phyloP scores from a whole-genome alignment of 495 filamentous ascomycete species.

The Clavariopsis aquatica region DNA sequence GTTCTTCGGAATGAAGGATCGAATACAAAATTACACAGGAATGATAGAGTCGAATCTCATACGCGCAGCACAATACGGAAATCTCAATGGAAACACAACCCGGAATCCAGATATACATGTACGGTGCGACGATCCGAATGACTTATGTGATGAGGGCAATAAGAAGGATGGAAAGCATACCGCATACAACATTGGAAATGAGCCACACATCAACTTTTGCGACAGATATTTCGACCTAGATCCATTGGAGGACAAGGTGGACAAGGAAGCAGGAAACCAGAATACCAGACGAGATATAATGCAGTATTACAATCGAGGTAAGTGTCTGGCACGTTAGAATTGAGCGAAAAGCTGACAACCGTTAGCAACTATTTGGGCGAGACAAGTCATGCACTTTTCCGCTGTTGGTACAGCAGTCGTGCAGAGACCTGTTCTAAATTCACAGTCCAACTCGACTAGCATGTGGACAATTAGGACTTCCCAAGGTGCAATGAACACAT shows the following conservation, averaged over 20 bases:
- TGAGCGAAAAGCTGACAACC: not conserved
- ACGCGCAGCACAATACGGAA: slow-evolving; percentile 25
- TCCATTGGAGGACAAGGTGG: slow-evolving; percentile 8
- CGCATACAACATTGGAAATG: slow-evolving; percentile 33
- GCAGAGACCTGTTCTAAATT: slow-evolving; percentile 3
- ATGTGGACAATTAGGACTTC: not conserved
- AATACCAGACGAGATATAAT: slow-evolving; percentile 5
- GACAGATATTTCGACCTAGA: slow-evolving; percentile 16
- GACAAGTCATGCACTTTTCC: slow-evolving; percentile 31
- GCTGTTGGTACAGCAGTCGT: slow-evolving; percentile 17
- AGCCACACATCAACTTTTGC: slow-evolving; percentile 34
- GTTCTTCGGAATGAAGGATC: slow-evolving; percentile 14
- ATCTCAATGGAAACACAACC: slow-evolving; percentile 14
- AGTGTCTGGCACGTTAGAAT: not conserved
- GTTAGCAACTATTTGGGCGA: slow-evolving; percentile 29
- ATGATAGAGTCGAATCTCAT: slow-evolving; percentile 22
- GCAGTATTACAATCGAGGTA: slow-evolving; percentile 33
- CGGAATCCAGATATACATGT: slow-evolving; percentile 30
- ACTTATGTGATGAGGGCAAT: slow-evolving; percentile 6
- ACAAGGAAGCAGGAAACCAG: slow-evolving; percentile 6
- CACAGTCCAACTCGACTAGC: not conserved
- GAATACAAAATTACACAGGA: slow-evolving; percentile 19
- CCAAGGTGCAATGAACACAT: slow-evolving; percentile 22
- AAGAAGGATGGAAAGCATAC: slow-evolving; percentile 18
- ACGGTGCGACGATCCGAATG: slow-evolving; percentile 30